Evolutionary conservation across 2,329 filamentous ascomycete species (phyloP), one percentile per base, ranked within the genome.

Genomic region (Fragosphaeria purpurea): DNA sequence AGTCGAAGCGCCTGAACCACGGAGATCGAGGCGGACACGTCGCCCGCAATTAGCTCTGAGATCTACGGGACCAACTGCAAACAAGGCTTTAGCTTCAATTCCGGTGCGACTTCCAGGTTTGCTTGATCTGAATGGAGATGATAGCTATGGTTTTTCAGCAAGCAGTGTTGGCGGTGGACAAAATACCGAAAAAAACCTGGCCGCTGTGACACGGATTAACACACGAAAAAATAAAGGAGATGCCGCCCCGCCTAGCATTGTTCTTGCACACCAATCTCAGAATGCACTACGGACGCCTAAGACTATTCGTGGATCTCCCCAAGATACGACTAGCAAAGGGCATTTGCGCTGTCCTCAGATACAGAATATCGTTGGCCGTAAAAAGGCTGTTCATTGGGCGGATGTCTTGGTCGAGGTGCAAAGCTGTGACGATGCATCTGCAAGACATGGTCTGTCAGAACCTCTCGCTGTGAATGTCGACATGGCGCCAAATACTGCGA

Each of bases 151-250:
- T 22, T 49, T 59, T 12, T 50, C 51, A 4, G 50, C 45, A 5
- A 53, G 56, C n/a, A 57, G 44, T n/a, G 51, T 55, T 8, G 53
- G 53, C 4, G 48, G 55, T 34, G 56, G 59, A 40, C 63, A 65
- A 44, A 67, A 55, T 52, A 65, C 63, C 11, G 70, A 71, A 41
- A 70, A 70, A 56, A 67, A 72, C 44, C 56, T 72, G 7, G 69
- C 68, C 0, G 61, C 65, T 2, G 52, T 71, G 41, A 74, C 71
- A 1, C 59, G 66, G 4, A 60, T 64, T 47, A 74, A 74, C 53
- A 74, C 71, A 1, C 62, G 68, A 33, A 70, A 69, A 55, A 74
- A 74, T 53, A 72, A 72, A 59, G 66, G 58, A 4, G 61, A 57
- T 13, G 63, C 70, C 1, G 50, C 69, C 5, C 59, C 57, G 6